Percentiles rank a stretch among this genome's conserved stretches.
Conservation (phyloP, 129 eudicot genomes). For the Flaveria brownii region DNA sequence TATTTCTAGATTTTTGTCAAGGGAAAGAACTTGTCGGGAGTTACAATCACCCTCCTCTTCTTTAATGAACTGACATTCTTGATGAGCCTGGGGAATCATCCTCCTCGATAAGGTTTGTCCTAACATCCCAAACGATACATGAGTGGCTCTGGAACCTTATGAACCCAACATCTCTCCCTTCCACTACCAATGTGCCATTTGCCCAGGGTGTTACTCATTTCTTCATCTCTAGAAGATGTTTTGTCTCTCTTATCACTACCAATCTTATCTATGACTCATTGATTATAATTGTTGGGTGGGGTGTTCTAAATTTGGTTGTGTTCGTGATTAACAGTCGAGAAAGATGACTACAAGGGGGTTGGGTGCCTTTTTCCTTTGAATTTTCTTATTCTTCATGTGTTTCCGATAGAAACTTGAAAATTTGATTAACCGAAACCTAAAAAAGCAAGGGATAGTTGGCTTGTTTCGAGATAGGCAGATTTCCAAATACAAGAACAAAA, state of each 20-base stretch:
- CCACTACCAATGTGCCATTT: no score
- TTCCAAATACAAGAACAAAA: no score
- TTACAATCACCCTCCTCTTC: not conserved
- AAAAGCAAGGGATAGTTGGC: no score
- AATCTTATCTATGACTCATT: conserved; percentile 14
- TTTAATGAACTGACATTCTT: no score
- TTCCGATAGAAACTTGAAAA: no score
- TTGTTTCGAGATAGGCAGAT: no score
- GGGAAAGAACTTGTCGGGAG: conserved; percentile 16
- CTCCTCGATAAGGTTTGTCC: not conserved
- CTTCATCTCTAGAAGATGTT: not conserved
- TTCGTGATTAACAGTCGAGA: no score
- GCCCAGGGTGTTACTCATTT: not conserved
- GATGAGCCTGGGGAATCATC: not conserved
- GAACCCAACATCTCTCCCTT: no score
- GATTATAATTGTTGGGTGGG: conserved; percentile 12
- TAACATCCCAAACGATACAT: not conserved
- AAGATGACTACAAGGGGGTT: no score
- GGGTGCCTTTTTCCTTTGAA: conserved; percentile 5
- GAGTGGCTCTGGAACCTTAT: not conserved
- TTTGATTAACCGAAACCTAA: no score
- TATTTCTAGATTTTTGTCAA: conserved; percentile 12
- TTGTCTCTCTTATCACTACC: conserved; percentile 17
- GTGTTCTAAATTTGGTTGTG: not conserved
- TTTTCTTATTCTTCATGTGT: not conserved